Percentiles rank a stretch among this genome's conserved stretches.
Evolutionary conservation across 2,329 filamentous ascomycete species (phyloP).

Genomic region (Colletotrichum eremochloae): DNA sequence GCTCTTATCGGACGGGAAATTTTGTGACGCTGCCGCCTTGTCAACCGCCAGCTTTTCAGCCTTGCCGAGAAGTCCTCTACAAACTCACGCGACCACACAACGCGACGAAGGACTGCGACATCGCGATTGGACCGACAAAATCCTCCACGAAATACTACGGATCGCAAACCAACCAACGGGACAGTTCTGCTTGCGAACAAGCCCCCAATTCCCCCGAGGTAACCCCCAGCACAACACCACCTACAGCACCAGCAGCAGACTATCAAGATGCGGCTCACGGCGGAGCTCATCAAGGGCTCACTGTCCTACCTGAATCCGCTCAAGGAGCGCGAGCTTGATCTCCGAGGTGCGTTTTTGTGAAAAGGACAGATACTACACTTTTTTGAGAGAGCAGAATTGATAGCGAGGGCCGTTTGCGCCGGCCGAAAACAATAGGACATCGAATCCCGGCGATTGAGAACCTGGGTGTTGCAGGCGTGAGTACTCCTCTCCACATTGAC

Average conservation of each 20-base stretch:
- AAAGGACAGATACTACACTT: conserved; percentile 98
- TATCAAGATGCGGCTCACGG: conserved; percentile 88
- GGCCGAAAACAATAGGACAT: conserved; percentile 79
- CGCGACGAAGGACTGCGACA: conserved; percentile 18
- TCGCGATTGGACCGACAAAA: conserved; percentile 2
- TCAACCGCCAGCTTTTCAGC: conserved; percentile 42
- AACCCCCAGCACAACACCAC: conserved; percentile 35
- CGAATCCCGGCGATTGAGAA: conserved; percentile 99
- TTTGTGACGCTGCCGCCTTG: conserved; percentile 38
- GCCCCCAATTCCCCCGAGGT: conserved; percentile 13
- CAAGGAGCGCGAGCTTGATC: conserved; percentile 98
- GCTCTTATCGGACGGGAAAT: conserved; percentile 39
- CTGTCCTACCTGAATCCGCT: conserved; percentile 98
- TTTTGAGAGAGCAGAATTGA: conserved; percentile 80
- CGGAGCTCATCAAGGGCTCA: conserved; percentile 93
- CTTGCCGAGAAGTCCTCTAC: conserved; percentile 27
- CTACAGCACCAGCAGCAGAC: conserved; percentile 40
- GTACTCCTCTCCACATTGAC: conserved; percentile 52
- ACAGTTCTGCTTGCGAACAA: neutral
- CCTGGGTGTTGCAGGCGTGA: conserved; percentile 90
- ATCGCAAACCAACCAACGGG: neutral
- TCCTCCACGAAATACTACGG: neutral
- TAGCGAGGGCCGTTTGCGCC: conserved; percentile 68
- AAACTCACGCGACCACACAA: conserved; percentile 19
- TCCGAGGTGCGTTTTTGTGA: conserved; percentile 91